Percentiles rank a stretch among this genome's conserved stretches.
phyloP scores from a whole-genome alignment of 2,329 filamentous ascomycete species.

The Dactylellina sp. region DNA sequence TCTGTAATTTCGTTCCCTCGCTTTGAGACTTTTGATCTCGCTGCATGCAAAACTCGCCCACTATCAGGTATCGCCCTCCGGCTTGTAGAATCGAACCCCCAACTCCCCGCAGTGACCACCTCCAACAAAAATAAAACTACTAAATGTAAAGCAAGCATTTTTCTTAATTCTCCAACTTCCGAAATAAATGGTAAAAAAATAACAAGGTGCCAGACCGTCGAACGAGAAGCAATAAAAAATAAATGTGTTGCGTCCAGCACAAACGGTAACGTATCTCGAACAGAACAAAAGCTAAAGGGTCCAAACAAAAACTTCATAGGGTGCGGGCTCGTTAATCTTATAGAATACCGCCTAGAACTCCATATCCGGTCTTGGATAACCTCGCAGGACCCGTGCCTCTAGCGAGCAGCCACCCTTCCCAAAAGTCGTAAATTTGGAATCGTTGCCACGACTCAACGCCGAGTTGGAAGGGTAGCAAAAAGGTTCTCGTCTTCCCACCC shows the following conservation, averaged over 20 bases:
- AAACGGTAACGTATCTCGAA: neutral
- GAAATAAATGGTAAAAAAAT: no score
- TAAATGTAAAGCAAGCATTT: neutral
- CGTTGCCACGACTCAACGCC: no score
- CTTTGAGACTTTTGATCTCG: conserved; percentile 9
- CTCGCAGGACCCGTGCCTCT: no score
- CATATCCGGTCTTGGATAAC: no score
- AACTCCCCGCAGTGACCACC: neutral
- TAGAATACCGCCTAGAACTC: no score
- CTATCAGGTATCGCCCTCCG: neutral
- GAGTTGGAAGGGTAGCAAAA: no score
- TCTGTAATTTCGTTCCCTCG: neutral
- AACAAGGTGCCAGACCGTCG: neutral
- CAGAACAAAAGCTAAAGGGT: no score
- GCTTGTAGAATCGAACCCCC: neutral
- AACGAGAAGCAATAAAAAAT: neutral
- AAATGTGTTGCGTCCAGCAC: conserved; percentile 7
- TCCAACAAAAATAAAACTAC: neutral
- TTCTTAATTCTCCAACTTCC: neutral
- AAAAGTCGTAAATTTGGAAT: no score
- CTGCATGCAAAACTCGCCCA: conserved; percentile 6
- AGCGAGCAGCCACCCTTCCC: no score
- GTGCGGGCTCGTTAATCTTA: no score
- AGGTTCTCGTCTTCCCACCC: neutral
- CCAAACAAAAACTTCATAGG: no score